Evolutionary conservation across 257 asterid genomes (phyloP).

Genomic region (Solanum peruvianum): DNA sequence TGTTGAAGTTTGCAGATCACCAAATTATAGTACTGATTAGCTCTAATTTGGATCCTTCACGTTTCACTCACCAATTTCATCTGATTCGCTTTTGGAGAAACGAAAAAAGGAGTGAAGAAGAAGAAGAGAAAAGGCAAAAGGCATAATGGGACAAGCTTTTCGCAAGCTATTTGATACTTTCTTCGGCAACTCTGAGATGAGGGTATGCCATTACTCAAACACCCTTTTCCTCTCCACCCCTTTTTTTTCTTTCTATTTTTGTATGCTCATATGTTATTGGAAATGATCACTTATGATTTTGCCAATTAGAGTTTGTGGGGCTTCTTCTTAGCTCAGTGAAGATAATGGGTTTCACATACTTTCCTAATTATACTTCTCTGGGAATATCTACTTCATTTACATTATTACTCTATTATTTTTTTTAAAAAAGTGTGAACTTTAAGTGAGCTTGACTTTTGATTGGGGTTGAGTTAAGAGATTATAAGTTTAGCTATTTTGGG

Average conservation of each 20-base stretch:
- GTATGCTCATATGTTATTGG: background rate
- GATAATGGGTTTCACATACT: background rate
- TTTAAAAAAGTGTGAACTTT: background rate
- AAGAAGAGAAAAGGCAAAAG: background rate
- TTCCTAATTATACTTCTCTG: background rate
- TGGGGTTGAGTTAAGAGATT: background rate
- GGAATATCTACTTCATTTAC: background rate
- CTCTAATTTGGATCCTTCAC: background rate
- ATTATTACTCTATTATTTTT: background rate
- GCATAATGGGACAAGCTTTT: conserved; percentile 85
- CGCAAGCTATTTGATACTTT: conserved; percentile 95
- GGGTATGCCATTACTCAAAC: conserved; percentile 22
- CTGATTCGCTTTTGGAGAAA: background rate
- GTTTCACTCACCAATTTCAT: background rate
- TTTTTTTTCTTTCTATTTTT: background rate
- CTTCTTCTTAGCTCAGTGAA: background rate
- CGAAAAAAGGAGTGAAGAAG: background rate
- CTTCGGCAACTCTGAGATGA: conserved; percentile 99
- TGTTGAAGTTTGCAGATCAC: background rate
- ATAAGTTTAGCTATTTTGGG: background rate
- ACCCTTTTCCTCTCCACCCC: background rate
- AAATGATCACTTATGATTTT: background rate
- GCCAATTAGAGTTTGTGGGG: background rate
- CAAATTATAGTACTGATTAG: background rate
- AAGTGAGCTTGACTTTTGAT: background rate